Evolutionary conservation across 768 basidiomycete species (phyloP).

Genomic region (Podaxis pistillaris): DNA sequence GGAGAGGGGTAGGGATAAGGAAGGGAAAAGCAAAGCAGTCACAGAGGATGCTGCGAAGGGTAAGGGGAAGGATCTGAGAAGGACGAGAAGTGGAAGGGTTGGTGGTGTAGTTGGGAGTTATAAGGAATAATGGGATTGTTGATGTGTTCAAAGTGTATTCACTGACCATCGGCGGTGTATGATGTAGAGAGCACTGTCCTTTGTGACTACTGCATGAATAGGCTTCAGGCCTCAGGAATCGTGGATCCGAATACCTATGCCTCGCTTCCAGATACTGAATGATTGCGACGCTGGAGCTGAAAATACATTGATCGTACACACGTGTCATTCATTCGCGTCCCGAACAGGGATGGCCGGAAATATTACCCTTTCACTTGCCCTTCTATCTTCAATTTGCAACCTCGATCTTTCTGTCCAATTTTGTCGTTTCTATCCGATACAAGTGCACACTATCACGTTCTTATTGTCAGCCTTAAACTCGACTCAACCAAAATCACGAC

Average conservation of each 20-base stretch:
- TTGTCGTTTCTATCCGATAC: not conserved
- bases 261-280: not conserved
- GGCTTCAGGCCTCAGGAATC: too few relatives aligned
- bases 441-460: too few relatives aligned
- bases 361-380: not conserved
- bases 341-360: not conserved
- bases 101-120: slow-evolving; percentile 13
- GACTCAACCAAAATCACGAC: not conserved
- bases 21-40: slow-evolving; percentile 8
- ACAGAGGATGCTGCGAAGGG: slow-evolving; percentile 1
- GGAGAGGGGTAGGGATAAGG: slow-evolving; percentile 16
- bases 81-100: slow-evolving; percentile 11
- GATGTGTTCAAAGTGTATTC: not conserved
- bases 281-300: not conserved
- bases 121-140: not conserved
- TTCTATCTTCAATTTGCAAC: not conserved
- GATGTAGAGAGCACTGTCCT: not conserved
- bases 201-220: too few relatives aligned
- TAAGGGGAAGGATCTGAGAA: slow-evolving; percentile 13
- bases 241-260: too few relatives aligned
- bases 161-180: not conserved
- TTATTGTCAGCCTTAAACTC: not conserved
- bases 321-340: not conserved
- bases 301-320: not conserved
- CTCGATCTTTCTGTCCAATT: not conserved